phyloP scores from a whole-genome alignment of 2,329 filamentous ascomycete species.

The Cryphonectria nitschkei region DNA sequence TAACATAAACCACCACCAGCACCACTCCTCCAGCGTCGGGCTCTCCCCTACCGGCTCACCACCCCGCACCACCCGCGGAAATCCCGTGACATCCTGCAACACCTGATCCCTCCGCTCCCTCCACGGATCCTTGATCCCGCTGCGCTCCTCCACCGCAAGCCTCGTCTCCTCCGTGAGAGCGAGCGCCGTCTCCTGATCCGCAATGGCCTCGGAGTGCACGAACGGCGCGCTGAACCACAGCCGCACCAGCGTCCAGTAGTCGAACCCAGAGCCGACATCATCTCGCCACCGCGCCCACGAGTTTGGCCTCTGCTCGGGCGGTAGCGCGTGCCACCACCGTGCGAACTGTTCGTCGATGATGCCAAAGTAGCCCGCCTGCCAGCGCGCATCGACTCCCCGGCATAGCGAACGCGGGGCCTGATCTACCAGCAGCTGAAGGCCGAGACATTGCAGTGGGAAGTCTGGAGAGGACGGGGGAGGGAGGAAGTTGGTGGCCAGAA shows the following conservation, averaged over 20 bases:
- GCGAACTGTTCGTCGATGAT: conserved; percentile 31
- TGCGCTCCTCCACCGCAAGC: conserved; percentile 31
- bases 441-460: conserved; percentile 36
- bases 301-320: conserved; percentile 30
- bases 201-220: conserved; percentile 34
- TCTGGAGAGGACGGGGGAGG: conserved; percentile 30
- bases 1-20: conserved; percentile 35
- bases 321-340: conserved; percentile 29
- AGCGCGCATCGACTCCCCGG: conserved; percentile 35
- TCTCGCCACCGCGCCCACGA: conserved; percentile 30
- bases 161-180: conserved; percentile 35
- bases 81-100: conserved; percentile 12
- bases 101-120: conserved; percentile 26
- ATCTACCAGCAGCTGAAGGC: conserved; percentile 37
- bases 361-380: conserved; percentile 35
- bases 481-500: conserved; percentile 32
- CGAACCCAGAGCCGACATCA: conserved; percentile 29
- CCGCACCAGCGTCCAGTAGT: conserved; percentile 36
- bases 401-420: conserved; percentile 34
- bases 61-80: conserved; percentile 21
- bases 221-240: conserved; percentile 35
- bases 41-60: conserved; percentile 29
- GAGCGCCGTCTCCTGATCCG: conserved; percentile 29
- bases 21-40: conserved; percentile 13
- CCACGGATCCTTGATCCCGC: conserved; percentile 32